Percentiles rank a stretch among this genome's conserved stretches.
Conservation (phyloP, 2,329 filamentous ascomycete genomes). For the Talaromyces sp. region DNA sequence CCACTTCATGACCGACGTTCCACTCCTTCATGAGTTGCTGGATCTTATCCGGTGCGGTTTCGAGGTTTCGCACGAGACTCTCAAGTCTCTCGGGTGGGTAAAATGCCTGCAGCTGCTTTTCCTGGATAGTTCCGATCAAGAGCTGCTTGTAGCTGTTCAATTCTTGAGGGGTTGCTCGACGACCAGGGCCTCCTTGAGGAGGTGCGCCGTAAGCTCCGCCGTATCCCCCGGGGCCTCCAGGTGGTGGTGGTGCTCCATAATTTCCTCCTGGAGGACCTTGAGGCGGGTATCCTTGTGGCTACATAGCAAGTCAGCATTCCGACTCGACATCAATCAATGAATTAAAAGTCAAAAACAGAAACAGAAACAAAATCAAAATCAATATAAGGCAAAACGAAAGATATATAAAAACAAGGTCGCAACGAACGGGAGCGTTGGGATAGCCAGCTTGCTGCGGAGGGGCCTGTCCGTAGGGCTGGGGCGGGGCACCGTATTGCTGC, state of each 20-base stretch:
- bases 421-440: slow-evolving; percentile 17
- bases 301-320: slow-evolving; percentile 2
- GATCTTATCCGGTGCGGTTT: slow-evolving; percentile 39
- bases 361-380: background rate
- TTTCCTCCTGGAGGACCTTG: slow-evolving; percentile 19
- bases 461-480: slow-evolving; percentile 25
- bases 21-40: slow-evolving; percentile 53
- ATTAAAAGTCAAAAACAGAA: background rate
- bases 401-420: background rate
- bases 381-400: too few species aligned
- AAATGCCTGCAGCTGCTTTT: slow-evolving; percentile 55
- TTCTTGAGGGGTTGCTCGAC: slow-evolving; percentile 43
- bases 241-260: slow-evolving; percentile 19
- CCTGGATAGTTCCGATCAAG: slow-evolving; percentile 52
- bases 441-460: slow-evolving; percentile 23
- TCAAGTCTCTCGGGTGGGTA: slow-evolving; percentile 50
- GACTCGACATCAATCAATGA: slow-evolving; percentile 1
- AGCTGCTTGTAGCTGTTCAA: slow-evolving; percentile 52
- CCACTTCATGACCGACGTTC: slow-evolving; percentile 55
- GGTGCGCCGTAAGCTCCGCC: slow-evolving; percentile 19
- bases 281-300: slow-evolving; percentile 17
- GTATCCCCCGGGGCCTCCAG: slow-evolving; percentile 21
- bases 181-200: slow-evolving; percentile 20
- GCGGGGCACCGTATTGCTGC: slow-evolving; percentile 26
- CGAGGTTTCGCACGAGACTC: slow-evolving; percentile 25